Evolutionary conservation across 805 yeast species (phyloP).

Genomic region (Torulaspora gathmanii): DNA sequence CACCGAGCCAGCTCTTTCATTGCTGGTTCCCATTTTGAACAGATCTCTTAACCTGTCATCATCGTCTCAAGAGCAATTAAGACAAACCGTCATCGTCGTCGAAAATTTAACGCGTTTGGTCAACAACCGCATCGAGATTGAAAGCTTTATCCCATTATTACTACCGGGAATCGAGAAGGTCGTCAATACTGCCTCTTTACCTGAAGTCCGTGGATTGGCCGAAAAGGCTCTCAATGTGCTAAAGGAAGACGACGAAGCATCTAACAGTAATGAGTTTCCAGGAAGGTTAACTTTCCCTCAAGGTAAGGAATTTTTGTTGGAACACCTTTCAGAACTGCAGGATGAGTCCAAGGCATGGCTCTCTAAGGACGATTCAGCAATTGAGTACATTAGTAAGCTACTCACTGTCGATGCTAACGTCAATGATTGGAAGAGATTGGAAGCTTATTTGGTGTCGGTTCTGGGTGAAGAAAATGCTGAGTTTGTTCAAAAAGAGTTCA

Average conservation of each 20-base stretch:
- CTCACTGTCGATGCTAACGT: slow-evolving; percentile 64
- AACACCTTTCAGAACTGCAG: slow-evolving; percentile 17
- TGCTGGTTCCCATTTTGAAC: slow-evolving; percentile 86
- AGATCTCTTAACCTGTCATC: slow-evolving; percentile 79
- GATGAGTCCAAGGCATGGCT: slow-evolving; percentile 22
- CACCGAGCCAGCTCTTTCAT: slow-evolving; percentile 88
- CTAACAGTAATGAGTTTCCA: slow-evolving; percentile 53
- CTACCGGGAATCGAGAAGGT: slow-evolving; percentile 91
- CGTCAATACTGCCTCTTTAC: slow-evolving; percentile 82
- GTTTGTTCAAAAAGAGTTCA: slow-evolving; percentile 38
- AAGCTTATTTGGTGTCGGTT: slow-evolving; percentile 48
- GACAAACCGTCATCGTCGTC: slow-evolving; percentile 93
- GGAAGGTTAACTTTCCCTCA: slow-evolving; percentile 62
- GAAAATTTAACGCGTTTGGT: slow-evolving; percentile 95
- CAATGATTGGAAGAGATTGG: slow-evolving; percentile 63
- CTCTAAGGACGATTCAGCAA: slow-evolving; percentile 34
- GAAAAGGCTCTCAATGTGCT: slow-evolving; percentile 78
- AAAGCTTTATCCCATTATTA: slow-evolving; percentile 75
- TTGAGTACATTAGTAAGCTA: slow-evolving; percentile 48
- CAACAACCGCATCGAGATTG: slow-evolving; percentile 88
- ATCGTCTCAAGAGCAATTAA: slow-evolving; percentile 89
- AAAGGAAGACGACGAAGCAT: slow-evolving; percentile 66
- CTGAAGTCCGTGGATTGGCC: slow-evolving; percentile 94
- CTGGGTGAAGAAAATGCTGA: slow-evolving; percentile 35
- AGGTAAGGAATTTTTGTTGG: slow-evolving; percentile 43